Percentiles rank a stretch among this genome's conserved stretches.
phyloP scores from a whole-genome alignment of 805 yeast genomes.

The Candida ficus region DNA sequence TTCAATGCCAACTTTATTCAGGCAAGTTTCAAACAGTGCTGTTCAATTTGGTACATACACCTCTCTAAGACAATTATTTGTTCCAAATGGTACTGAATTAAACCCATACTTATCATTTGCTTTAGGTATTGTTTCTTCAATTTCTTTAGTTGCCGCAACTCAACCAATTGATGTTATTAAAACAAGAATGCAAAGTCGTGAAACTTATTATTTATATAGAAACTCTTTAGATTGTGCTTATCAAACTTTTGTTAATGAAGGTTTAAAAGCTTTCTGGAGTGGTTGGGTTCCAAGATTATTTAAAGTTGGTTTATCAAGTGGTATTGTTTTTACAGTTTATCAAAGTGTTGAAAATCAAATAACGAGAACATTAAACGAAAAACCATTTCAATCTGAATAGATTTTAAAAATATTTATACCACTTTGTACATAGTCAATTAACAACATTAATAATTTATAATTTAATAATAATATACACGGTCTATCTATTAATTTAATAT shows the following conservation, averaged over 20 bases:
- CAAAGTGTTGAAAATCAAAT: conserved; percentile 49
- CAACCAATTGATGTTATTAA: conserved; percentile 89
- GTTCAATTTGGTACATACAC: conserved; percentile 84
- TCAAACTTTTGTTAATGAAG: conserved; percentile 43
- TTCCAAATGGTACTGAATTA: conserved; percentile 42
- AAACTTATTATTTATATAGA: conserved; percentile 50
- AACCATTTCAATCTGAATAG: conserved; percentile 30
- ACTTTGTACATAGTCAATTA: background rate
- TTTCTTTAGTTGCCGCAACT: conserved; percentile 69
- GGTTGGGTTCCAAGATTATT: conserved; percentile 65
- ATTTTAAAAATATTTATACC: background rate
- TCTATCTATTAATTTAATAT: conserved; percentile 14
- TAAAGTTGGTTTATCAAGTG: conserved; percentile 67
- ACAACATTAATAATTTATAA: background rate
- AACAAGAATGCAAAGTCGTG: conserved; percentile 78
- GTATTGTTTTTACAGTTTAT: conserved; percentile 61
- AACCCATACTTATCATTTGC: conserved; percentile 30
- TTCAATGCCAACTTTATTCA: conserved; percentile 68
- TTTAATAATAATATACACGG: conserved; percentile 1
- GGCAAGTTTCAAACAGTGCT: conserved; percentile 76
- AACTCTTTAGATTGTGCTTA: conserved; percentile 57
- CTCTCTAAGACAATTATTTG: conserved; percentile 63
- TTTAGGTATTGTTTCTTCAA: conserved; percentile 59
- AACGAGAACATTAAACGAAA: conserved; percentile 30
- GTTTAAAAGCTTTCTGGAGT: conserved; percentile 43